These are phyloP conservation scores for Blastobotrys indianensis DNA, from an alignment of 1,139 yeast genomes.

Conservation along the genomic window DNA sequence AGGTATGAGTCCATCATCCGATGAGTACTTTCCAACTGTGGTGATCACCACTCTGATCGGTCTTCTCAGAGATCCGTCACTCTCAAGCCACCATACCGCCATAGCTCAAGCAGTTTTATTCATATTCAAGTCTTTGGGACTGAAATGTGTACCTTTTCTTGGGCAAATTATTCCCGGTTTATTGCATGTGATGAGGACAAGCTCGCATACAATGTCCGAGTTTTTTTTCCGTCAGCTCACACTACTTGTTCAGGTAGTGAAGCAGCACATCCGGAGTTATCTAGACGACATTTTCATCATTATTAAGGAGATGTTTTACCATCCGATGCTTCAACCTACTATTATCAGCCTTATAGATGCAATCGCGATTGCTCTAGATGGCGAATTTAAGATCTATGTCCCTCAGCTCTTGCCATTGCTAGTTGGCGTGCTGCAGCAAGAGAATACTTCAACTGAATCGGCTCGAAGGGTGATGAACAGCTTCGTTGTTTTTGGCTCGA, in stretches of 20 bases:
- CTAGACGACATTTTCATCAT: constrained; percentile 71
- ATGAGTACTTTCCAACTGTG: constrained; percentile 93
- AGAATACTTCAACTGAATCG: constrained; percentile 54
- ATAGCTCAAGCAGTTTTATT: constrained; percentile 89
- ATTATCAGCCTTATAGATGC: constrained; percentile 79
- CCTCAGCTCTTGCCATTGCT: constrained; percentile 73
- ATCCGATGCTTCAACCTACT: constrained; percentile 65
- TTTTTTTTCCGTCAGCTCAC: constrained; percentile 88
- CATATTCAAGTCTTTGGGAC: constrained; percentile 81
- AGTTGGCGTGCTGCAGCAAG: constrained; percentile 73
- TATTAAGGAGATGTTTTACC: constrained; percentile 67
- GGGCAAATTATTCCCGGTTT: constrained; percentile 87
- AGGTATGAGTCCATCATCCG: constrained; percentile 90
- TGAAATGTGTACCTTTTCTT: constrained; percentile 80
- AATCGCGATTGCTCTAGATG: constrained; percentile 78
- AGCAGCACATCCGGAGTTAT: constrained; percentile 83
- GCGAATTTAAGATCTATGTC: constrained; percentile 81
- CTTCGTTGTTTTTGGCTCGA: constrained; percentile 82
- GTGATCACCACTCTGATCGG: constrained; percentile 81
- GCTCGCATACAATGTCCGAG: constrained; percentile 77
- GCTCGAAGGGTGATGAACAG: constrained; percentile 76
- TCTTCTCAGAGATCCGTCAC: constrained; percentile 75
- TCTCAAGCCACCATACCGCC: constrained; percentile 80
- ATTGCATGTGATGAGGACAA: constrained; percentile 74
- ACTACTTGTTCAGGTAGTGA: constrained; percentile 72